Evolutionary conservation across 352 stramenopile species (phyloP), one percentile per base, ranked within the genome.

Genomic region (Pythium phragmiticola): DNA sequence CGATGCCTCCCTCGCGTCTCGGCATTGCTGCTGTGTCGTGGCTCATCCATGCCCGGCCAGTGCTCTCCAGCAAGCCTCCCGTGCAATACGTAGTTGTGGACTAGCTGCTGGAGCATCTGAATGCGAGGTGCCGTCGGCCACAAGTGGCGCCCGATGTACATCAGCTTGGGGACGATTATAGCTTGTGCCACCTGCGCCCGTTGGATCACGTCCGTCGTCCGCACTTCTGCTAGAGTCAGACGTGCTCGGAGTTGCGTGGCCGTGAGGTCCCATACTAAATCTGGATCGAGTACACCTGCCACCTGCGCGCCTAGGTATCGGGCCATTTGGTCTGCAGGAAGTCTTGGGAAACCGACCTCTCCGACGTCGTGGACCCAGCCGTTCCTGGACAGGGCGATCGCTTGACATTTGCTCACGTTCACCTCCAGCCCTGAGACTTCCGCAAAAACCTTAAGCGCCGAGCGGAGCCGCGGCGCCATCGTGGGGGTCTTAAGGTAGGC

Each of bases 171-270:
- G 2, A 67, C 2, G 11, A 61, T 42, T 7, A 67, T 39, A 14
- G 60, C 60, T 17, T 23, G 21, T 4, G n/a, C 12, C 4, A 67
- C 7, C 19, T 67, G 39, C 0, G 21, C 26, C 0, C 60, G 60
- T 28, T 67, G 60, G 4, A 57, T 19, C 2, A 61, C 60, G 45
- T 67, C n/a, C 7, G 60, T 57, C 0, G 60, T 67, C 26, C 50
- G 56, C 0, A 61, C 21, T 8, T 49, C 1, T 2, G 60, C 60
- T 0, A 67, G 33, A 0, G 5, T 0, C 1, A 67, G 43, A 17
- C 60, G 19, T 0, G 45, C 5, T 4, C 16, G n/a, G 0, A 67
- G 16, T 19, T 66, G 60, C 16, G 47, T 7, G 5, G 42, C 1
- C 7, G 41, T 41, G 0, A 55, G 37, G 4, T 55, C 41, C 60